These are phyloP conservation scores for Xerocomus potaroensis DNA, from an alignment of 768 basidiomycete species.

Conservation along the genomic window DNA sequence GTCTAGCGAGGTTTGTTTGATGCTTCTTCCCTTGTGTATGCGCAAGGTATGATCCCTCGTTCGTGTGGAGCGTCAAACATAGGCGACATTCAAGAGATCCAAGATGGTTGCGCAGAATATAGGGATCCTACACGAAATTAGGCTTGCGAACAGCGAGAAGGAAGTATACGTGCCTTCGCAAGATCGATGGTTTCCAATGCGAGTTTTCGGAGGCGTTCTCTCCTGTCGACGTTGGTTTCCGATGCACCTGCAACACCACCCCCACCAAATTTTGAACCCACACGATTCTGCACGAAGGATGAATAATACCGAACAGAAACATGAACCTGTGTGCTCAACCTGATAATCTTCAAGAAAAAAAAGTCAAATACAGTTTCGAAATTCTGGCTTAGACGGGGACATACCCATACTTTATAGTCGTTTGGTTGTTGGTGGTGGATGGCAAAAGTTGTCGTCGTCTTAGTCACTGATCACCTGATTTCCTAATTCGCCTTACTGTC, in stretches of 20 bases:
- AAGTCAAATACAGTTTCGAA: slow-evolving; percentile 6
- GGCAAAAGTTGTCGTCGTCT: too few species aligned
- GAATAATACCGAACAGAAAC: not conserved
- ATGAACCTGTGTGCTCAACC: slow-evolving; percentile 34
- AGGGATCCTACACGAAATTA: slow-evolving; percentile 69
- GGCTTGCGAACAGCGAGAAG: not conserved
- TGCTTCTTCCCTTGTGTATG: slow-evolving; percentile 99
- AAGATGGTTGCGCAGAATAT: slow-evolving; percentile 97
- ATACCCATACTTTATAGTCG: slow-evolving; percentile 34
- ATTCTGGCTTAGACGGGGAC: not conserved
- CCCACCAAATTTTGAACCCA: slow-evolving; percentile 93
- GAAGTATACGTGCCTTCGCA: slow-evolving; percentile 65
- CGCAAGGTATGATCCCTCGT: slow-evolving; percentile 97
- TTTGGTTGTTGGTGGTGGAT: too few species aligned
- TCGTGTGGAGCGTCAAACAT: slow-evolving; percentile 97
- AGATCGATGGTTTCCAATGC: slow-evolving; percentile 97
- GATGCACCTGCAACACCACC: slow-evolving; percentile 94
- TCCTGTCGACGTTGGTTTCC: slow-evolving; percentile 91
- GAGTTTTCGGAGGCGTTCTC: slow-evolving; percentile 92
- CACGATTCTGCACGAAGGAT: slow-evolving; percentile 67
- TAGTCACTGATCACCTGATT: too few species aligned
- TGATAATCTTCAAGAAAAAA: slow-evolving; percentile 53
- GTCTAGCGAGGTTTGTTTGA: slow-evolving; percentile 95
- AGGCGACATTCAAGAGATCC: slow-evolving; percentile 98
- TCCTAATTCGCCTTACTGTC: slow-evolving; percentile 11